Evolutionary conservation across 306 rosid genomes (phyloP).

Genomic region (Mucuna pruriens): DNA sequence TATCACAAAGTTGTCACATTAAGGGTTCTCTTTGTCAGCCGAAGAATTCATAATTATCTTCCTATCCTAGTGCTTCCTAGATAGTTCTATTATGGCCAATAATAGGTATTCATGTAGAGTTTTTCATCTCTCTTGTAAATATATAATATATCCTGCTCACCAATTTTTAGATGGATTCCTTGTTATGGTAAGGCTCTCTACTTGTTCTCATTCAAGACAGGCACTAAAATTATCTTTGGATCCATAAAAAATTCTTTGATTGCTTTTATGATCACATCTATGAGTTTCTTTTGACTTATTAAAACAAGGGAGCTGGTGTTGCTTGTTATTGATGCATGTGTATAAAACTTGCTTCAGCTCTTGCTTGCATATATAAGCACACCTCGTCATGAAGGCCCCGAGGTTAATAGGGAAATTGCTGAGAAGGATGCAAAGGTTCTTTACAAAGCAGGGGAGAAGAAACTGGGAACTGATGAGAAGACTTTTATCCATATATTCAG

Average conservation of each 20-base stretch:
- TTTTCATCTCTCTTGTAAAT: not conserved
- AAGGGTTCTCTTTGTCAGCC: not conserved
- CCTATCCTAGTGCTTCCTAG: not conserved
- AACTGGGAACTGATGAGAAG: slow-evolving; percentile 58
- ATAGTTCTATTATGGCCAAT: not conserved
- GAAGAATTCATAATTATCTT: not conserved
- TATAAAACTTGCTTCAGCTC: slow-evolving; percentile 46
- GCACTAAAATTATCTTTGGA: not conserved
- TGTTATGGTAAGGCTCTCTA: not conserved
- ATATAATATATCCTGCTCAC: not conserved
- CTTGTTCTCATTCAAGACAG: not conserved
- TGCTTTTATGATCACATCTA: not conserved
- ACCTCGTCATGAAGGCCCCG: slow-evolving; percentile 76
- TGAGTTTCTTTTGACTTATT: slow-evolving; percentile 15
- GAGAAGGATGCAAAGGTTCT: slow-evolving; percentile 50
- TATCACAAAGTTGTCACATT: not conserved
- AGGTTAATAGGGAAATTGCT: slow-evolving; percentile 54
- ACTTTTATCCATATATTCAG: slow-evolving; percentile 62
- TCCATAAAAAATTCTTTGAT: not conserved
- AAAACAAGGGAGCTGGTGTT: not conserved
- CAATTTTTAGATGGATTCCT: not conserved
- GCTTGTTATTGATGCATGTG: slow-evolving; percentile 1
- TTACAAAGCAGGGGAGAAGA: slow-evolving; percentile 62
- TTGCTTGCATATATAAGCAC: slow-evolving; percentile 64
- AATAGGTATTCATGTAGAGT: not conserved